Conservation (phyloP, 192 early-diverging fungal species). For the Chytriomyces sp. region DNA sequence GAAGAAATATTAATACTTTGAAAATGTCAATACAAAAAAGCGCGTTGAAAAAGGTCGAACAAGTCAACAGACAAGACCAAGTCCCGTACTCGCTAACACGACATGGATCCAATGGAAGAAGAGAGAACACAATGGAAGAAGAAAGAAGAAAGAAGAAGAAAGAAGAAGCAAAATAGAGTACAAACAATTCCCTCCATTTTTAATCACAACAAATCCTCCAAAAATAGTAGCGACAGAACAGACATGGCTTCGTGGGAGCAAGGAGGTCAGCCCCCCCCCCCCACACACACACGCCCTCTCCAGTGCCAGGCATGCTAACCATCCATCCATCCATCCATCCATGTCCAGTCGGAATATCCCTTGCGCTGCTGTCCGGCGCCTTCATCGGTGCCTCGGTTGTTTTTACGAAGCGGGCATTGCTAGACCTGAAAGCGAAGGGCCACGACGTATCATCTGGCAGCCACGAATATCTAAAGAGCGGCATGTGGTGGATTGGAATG, state of each 20-base stretch:
- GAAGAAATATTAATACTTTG: too few species aligned
- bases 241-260: too few species aligned
- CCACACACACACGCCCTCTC: too few species aligned
- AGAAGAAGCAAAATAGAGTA: background rate
- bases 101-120: too few species aligned
- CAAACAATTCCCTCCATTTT: background rate
- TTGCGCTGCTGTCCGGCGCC: conserved; percentile 82
- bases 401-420: conserved; percentile 81
- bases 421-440: conserved; percentile 86
- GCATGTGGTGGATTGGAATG: conserved; percentile 94
- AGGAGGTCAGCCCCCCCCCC: too few species aligned
- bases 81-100: too few species aligned
- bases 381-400: conserved; percentile 89
- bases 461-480: conserved; percentile 81
- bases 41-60: too few species aligned
- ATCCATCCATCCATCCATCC: background rate
- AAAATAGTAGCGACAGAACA: background rate
- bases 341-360: conserved; percentile 70
- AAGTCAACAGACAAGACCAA: too few species aligned
- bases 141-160: background rate
- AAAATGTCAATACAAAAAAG: too few species aligned
- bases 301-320: too few species aligned
- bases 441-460: conserved; percentile 61
- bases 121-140: background rate
- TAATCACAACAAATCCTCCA: background rate